Percentiles rank a stretch among this genome's conserved stretches.
phyloP scores from a whole-genome alignment of 2,329 filamentous ascomycete species.

The Ciborinia camelliae region DNA sequence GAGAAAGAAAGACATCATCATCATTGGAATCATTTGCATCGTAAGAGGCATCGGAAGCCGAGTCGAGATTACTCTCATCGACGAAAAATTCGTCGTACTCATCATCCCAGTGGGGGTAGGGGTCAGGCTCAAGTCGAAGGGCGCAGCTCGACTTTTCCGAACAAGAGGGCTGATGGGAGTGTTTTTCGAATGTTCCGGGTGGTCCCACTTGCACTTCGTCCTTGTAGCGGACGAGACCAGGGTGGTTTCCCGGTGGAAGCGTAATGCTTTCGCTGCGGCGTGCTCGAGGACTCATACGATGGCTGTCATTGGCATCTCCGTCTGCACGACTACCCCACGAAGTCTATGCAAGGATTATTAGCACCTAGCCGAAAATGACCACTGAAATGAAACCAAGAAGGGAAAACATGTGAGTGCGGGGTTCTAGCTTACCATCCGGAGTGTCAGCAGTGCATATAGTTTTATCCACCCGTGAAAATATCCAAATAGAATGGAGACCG shows the following conservation, averaged over 20 bases:
- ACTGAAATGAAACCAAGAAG: conserved; percentile 19
- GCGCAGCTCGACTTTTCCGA: conserved; percentile 11
- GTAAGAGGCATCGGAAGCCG: conserved; percentile 25
- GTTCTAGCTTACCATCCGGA: conserved; percentile 61
- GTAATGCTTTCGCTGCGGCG: conserved; percentile 41
- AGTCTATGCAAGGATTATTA: conserved; percentile 54
- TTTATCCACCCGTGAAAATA: conserved; percentile 94
- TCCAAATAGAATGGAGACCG: conserved; percentile 84
- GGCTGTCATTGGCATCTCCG: conserved; percentile 77
- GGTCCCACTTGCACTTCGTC: conserved; percentile 33
- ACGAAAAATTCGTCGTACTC: conserved; percentile 19
- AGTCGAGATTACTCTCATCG: conserved; percentile 23
- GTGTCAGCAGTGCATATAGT: conserved; percentile 78
- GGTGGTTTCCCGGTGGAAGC: conserved; percentile 44
- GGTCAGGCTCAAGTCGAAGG: background rate
- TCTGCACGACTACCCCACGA: conserved; percentile 94
- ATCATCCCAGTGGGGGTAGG: conserved; percentile 10
- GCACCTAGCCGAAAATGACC: conserved; percentile 15
- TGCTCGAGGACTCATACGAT: conserved; percentile 46
- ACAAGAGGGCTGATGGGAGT: conserved; percentile 5
- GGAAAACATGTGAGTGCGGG: conserved; percentile 10
- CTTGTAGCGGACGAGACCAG: conserved; percentile 45
- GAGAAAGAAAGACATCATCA: conserved; percentile 17
- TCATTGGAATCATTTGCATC: conserved; percentile 30
- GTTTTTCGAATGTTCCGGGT: conserved; percentile 11